Evolutionary conservation across 768 basidiomycete species (phyloP), one percentile per base, ranked within the genome.

Genomic region (Neoboletus brunneissimus): DNA sequence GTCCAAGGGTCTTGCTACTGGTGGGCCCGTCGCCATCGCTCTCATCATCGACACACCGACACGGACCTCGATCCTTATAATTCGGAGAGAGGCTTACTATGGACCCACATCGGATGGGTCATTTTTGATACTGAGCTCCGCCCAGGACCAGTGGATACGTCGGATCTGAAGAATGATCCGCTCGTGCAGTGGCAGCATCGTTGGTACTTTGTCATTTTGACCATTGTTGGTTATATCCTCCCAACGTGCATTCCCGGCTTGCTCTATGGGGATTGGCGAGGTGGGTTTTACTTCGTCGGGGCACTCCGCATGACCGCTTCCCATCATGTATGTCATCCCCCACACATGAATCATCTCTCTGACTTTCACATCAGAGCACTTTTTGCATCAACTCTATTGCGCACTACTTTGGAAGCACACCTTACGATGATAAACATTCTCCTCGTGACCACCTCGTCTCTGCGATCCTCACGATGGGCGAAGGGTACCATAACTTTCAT

Each of bases 301-400:
- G 84, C 85, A 2, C 67, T 85, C 53, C 80, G 91, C 40, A 72
- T 94, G 61, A 81, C 84, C 7, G 78, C 91, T 60, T 88, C 88
- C 38, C 91, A 94, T 73, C 91, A 94, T 75, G 88, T 88, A 67
- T 72, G 85, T 81, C 25, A 25, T 51, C 22, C 31, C 23, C 60
- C 22, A 40, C 52, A 25, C 37, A 34, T 10, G 48, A 12, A 46
- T 37, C 31, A 34, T 41, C 25, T 13, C 38, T 25, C 49, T 66
- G 34, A 60, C 42, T 15, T 43, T 0, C 12, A 13, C 20, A 22
- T 51, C 51, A 89, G 87, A 89, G 90, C 62, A 90, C 88, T 1
- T 94, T 94, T 72, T 91, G 87, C 67, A 91, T 94, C 72, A 94
- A 93, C 69, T 93, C 91, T 20, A 81, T 94, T 31, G 91, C 91